Evolutionary conservation across 2,329 filamentous ascomycete species (phyloP), one percentile per base, ranked within the genome.

Genomic region (Talaromyces islandicus): DNA sequence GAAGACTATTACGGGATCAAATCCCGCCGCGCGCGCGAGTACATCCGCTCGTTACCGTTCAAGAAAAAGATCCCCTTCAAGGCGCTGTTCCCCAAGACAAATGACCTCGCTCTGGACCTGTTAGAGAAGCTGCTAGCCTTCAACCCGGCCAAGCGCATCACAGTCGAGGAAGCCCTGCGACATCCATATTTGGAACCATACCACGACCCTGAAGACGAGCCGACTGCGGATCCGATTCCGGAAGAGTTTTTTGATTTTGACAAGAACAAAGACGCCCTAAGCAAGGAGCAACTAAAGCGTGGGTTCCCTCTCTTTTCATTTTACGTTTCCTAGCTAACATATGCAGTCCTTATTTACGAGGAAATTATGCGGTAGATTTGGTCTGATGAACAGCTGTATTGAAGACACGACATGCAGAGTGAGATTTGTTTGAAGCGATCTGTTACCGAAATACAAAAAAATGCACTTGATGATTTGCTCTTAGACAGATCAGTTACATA

Each of bases 1-100:
- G 94, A 99, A 76, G 94, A 99, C 75, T 99, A 99, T 84, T 99
- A 99, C 70, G 94, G 94, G 66, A 99, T 99, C 85, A 99, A 99
- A 81, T 97, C 94, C 58, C 90, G 94, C 66, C 91, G 94, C 71
- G 94, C 94, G 56, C 87, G 94, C 65, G 94, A 99, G 79, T 99
- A 99, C 80, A 99, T 99, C 73, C 91, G 94, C 63, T 97, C 92
- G 58, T 85, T 97, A 53, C 93, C 94, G 19, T 97, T 97, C 83
- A 97, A 97, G 86, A 97, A 97, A 88, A 97, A 97, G 87, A 95
- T 97, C 54, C 92, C 94, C 0, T 94, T 97, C 86, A 91, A 94
- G 75, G 90, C 89, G 51, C 87, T 99, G 75, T 99, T 99, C 83
- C 93, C 94, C 67, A 97, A 97, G 84, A 97, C 92, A n/a, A 96